A percentile compares a stretch with the other conserved stretches of the same genome.
These are phyloP conservation scores for Boletus fagicola DNA, from an alignment of 768 basidiomycete species.

Conservation along the genomic window DNA sequence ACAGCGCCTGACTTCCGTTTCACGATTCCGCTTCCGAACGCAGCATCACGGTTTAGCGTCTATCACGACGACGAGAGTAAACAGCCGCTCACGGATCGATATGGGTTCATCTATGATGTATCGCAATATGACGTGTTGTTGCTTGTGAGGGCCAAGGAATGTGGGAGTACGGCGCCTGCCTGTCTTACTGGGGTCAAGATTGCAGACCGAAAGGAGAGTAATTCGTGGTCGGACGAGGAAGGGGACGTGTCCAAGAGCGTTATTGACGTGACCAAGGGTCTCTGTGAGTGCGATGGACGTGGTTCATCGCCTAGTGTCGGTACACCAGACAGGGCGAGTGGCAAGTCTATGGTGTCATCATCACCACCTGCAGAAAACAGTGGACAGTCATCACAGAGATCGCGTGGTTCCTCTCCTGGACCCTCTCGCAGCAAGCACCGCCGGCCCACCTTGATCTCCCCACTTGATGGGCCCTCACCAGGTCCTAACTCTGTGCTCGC, in stretches of 20 bases:
- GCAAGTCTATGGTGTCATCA: slow-evolving; percentile 11
- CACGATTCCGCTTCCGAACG: slow-evolving; percentile 56
- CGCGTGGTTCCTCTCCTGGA: slow-evolving; percentile 42
- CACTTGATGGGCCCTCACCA: slow-evolving; percentile 17
- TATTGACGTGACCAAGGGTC: slow-evolving; percentile 40
- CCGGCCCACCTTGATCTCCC: slow-evolving; percentile 41
- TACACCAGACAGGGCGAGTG: slow-evolving; percentile 11
- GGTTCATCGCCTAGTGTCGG: slow-evolving; percentile 5
- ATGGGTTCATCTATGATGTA: slow-evolving; percentile 89
- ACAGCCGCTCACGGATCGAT: slow-evolving; percentile 76
- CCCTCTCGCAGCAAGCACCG: slow-evolving; percentile 48
- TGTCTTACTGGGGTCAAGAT: slow-evolving; percentile 87
- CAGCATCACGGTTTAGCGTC: slow-evolving; percentile 53
- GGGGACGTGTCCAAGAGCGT: slow-evolving; percentile 36
- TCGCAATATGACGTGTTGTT: slow-evolving; percentile 78
- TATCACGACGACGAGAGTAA: slow-evolving; percentile 51
- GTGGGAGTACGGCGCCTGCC: slow-evolving; percentile 74
- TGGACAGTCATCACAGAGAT: slow-evolving; percentile 29
- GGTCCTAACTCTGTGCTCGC: slow-evolving; percentile 52
- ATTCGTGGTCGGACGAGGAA: slow-evolving; percentile 72
- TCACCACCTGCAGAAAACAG: slow-evolving; percentile 20
- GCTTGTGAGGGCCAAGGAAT: slow-evolving; percentile 68
- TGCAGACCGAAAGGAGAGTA: slow-evolving; percentile 76
- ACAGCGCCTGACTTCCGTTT: slow-evolving; percentile 75
- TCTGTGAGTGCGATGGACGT: slow-evolving; percentile 42